Evolutionary conservation across 2,329 filamentous ascomycete genomes (phyloP).

Genomic region (Sclerotinia glacialis): DNA sequence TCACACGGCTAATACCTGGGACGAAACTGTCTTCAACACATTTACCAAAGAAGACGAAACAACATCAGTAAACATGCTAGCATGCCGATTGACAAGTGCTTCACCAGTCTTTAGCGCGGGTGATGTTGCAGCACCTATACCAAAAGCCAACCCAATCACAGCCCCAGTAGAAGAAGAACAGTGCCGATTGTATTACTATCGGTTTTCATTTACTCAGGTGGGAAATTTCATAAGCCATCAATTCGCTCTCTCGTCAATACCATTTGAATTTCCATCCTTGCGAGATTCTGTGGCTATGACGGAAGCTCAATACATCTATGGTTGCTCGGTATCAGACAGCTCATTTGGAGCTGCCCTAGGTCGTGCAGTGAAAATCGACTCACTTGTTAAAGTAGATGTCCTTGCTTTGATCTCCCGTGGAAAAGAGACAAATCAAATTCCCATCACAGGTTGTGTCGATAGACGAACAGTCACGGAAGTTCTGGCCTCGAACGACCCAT

Average conservation of each 20-base stretch:
- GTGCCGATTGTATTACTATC: conserved; percentile 68
- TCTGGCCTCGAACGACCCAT: conserved; percentile 43
- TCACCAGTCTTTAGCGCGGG: conserved; percentile 63
- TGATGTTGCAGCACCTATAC: conserved; percentile 56
- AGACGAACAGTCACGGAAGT: conserved; percentile 53
- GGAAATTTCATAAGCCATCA: conserved; percentile 53
- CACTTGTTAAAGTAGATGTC: conserved; percentile 60
- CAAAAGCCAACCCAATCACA: conserved; percentile 32
- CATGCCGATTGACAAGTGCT: conserved; percentile 64
- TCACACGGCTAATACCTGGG: conserved; percentile 71
- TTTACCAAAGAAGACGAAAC: conserved; percentile 36
- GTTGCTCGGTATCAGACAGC: conserved; percentile 58
- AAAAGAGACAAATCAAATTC: conserved; percentile 44
- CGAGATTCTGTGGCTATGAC: conserved; percentile 55
- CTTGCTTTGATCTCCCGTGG: conserved; percentile 53
- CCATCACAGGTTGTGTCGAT: conserved; percentile 62
- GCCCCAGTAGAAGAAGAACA: conserved; percentile 56
- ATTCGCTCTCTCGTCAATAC: conserved; percentile 62
- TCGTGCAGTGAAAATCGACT: conserved; percentile 64
- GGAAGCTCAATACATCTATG: conserved; percentile 60
- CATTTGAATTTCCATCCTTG: conserved; percentile 66
- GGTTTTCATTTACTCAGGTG: conserved; percentile 49
- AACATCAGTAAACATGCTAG: conserved; percentile 58
- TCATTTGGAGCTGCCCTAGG: conserved; percentile 60
- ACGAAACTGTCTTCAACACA: conserved; percentile 43